Conservation (phyloP, 495 filamentous ascomycete genomes). For the Penicillium desertorum region DNA sequence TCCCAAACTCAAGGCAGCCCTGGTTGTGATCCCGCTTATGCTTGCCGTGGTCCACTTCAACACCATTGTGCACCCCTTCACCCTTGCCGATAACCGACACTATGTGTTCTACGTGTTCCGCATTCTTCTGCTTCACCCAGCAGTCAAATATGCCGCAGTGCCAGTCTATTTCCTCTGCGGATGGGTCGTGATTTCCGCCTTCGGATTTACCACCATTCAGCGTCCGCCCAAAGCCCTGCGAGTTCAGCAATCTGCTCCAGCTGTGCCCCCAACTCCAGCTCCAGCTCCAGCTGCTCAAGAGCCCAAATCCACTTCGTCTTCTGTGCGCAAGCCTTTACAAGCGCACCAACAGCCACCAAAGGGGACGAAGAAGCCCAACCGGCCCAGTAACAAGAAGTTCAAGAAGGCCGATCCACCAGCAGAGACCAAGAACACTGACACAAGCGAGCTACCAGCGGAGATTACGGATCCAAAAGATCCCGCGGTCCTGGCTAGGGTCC, state of each 20-base stretch:
- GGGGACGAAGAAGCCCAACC: conserved; percentile 29
- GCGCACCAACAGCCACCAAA: conserved; percentile 20
- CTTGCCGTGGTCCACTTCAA: conserved; percentile 69
- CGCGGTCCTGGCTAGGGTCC: conserved; percentile 36
- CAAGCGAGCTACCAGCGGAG: neutral
- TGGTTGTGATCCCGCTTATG: conserved; percentile 47
- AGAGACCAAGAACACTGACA: conserved; percentile 13
- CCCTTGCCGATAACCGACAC: conserved; percentile 92
- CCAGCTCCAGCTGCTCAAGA: neutral
- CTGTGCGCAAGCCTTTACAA: conserved; percentile 8
- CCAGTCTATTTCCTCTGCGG: conserved; percentile 60
- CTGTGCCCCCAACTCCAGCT: neutral
- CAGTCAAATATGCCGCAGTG: conserved; percentile 65
- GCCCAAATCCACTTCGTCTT: neutral
- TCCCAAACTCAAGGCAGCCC: conserved; percentile 38
- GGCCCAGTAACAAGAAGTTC: conserved; percentile 27
- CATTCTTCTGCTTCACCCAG: conserved; percentile 65
- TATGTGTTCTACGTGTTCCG: conserved; percentile 97
- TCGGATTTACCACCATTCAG: conserved; percentile 40
- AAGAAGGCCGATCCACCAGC: conserved; percentile 17
- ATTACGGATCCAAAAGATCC: conserved; percentile 29
- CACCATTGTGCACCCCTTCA: conserved; percentile 94
- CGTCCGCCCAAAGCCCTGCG: conserved; percentile 28
- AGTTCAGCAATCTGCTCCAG: conserved; percentile 16
- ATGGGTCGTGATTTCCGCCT: conserved; percentile 60